These are phyloP conservation scores for Ustilago lituana DNA, from an alignment of 1,284 basidiomycete species.

Conservation along the genomic window DNA sequence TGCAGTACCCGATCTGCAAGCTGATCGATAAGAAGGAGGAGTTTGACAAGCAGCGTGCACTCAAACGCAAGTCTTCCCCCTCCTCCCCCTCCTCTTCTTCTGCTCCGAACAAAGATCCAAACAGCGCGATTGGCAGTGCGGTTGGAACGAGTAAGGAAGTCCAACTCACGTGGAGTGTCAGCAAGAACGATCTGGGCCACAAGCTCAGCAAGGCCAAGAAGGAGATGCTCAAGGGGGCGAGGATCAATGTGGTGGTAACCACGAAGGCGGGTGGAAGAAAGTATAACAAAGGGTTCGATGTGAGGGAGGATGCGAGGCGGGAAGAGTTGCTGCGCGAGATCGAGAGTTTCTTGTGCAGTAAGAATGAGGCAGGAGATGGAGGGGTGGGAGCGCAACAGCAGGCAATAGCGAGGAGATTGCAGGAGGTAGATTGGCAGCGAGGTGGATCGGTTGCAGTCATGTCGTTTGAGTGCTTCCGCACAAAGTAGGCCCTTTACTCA, in stretches of 20 bases:
- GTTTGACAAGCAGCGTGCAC: conserved; percentile 52
- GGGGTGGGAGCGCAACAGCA: not conserved
- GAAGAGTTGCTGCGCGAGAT: conserved; percentile 11
- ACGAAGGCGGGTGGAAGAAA: conserved; percentile 23
- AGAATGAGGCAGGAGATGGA: not conserved
- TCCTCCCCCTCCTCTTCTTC: not conserved
- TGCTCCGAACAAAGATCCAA: not conserved
- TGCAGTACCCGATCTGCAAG: conserved; percentile 65
- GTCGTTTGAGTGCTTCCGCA: conserved; percentile 32
- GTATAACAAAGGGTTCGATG: conserved; percentile 35
- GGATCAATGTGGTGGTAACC: conserved; percentile 42
- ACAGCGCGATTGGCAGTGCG: no score
- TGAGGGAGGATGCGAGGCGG: conserved; percentile 19
- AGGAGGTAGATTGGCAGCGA: conserved; percentile 41
- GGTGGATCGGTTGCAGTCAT: conserved; percentile 36
- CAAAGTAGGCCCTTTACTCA: not conserved
- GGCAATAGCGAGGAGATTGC: conserved; percentile 23
- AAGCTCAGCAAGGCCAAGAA: conserved; percentile 48
- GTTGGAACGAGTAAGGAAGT: conserved; percentile 43
- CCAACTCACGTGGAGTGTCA: conserved; percentile 56
- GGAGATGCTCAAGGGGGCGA: conserved; percentile 42
- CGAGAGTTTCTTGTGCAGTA: conserved; percentile 21
- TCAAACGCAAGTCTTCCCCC: conserved; percentile 26
- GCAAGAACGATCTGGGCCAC: conserved; percentile 54
- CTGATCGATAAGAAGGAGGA: conserved; percentile 68